Base-by-base conservation (phyloP, 495 filamentous ascomycete species). In the Penicillium waksmanii region DNA sequence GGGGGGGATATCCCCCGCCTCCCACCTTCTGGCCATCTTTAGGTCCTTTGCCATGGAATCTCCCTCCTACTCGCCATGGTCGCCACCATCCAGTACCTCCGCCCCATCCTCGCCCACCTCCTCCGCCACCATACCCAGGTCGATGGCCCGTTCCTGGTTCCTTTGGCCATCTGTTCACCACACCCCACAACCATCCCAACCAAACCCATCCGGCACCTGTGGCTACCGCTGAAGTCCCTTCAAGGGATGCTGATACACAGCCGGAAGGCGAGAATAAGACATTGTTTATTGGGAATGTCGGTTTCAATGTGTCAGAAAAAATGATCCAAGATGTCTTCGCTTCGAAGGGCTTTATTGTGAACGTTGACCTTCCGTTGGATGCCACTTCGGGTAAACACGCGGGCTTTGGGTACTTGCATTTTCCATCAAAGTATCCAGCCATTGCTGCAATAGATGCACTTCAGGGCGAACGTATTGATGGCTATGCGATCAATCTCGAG, bases 351-450 rank as follows among this genome's bases (percentile, higher is more conserved):
- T 80, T 81, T 57, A 85, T 96, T 71, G 82, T 86, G 59, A 83
- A 87, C 61, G 85, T 97, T 40, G 83, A 90, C 63, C 84, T 99
- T 49, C 93, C 94, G n/a, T 91, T 89, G 43, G 93, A 97, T 65
- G 79, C 77, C 78, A 88, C 89, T 5, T 86, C 87, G 57, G 91
- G 90, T 17, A 84, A 85, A 61, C 89, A 87, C 68, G 96, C 96
- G 80, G 95, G 95, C 43, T 98, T 96, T 66, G 96, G 91, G 44
- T 99, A 97, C 67, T 84, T 97, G 49, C 83, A 84, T 58, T 96
- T 95, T 76, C 72, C 74, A 50, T 88, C 87, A 0, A 73, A 91
- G 40, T 88, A 93, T 18, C 89, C 93, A 51, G 92, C 94, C 47
- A 90, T 87, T 71, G 82, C 77, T 55, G 95, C 88, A 34, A 85